Conservation (phyloP, 2,329 filamentous ascomycete genomes). For the Metarhizium brunneum region DNA sequence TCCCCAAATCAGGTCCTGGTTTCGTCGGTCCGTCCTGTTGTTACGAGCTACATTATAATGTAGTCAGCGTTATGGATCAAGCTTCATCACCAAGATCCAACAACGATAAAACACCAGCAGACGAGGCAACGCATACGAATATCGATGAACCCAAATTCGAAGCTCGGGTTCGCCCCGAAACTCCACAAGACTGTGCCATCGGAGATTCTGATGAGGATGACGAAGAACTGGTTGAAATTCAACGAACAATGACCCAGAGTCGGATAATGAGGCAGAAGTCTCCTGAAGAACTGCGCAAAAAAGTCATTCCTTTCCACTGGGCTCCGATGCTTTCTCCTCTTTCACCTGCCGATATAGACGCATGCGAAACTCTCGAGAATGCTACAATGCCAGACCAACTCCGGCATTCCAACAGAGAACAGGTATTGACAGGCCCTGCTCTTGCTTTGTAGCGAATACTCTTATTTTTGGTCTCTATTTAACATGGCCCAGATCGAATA, state of each 20-base stretch:
- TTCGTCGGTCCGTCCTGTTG: neutral
- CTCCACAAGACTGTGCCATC: slow-evolving; percentile 6
- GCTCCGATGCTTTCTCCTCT: slow-evolving; percentile 60
- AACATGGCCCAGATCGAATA: slow-evolving; percentile 16
- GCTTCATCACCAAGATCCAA: neutral
- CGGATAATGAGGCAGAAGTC: slow-evolving; percentile 6
- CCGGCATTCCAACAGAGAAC: slow-evolving; percentile 40
- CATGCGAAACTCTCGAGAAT: slow-evolving; percentile 23
- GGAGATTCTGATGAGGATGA: slow-evolving; percentile 9
- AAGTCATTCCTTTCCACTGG: slow-evolving; percentile 45
- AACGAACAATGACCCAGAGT: slow-evolving; percentile 1
- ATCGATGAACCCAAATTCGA: neutral
- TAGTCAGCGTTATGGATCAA: neutral
- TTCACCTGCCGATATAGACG: slow-evolving; percentile 54
- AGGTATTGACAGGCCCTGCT: slow-evolving; percentile 29
- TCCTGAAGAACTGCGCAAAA: slow-evolving; percentile 11
- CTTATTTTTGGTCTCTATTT: neutral
- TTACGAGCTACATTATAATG: neutral
- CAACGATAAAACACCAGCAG: neutral
- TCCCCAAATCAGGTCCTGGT: neutral
- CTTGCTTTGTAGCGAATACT: neutral
- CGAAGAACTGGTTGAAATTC: slow-evolving; percentile 5
- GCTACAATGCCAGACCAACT: slow-evolving; percentile 43
- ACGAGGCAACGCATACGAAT: neutral
- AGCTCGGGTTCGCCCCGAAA: neutral